Conservation (phyloP, 306 rosid genomes). For the Potentilla sterilis region DNA sequence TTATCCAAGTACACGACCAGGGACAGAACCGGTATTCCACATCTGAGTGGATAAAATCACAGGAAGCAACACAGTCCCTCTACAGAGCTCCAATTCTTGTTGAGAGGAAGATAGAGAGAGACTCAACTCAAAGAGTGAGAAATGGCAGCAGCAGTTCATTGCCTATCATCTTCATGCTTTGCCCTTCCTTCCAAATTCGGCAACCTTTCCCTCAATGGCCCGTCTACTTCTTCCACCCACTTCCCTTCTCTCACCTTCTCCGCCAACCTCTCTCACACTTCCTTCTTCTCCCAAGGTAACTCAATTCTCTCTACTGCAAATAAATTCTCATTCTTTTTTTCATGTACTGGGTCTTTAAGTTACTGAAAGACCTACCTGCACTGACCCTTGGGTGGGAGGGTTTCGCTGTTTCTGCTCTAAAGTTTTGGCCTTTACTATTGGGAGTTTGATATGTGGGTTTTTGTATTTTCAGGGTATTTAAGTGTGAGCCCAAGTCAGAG, state of each 20-base stretch:
- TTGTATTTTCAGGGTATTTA: constrained; percentile 46
- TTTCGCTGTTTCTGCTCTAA: not conserved
- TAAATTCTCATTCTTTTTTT: not conserved
- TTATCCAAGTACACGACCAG: not conserved
- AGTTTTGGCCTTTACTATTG: not conserved
- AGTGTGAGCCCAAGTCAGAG: constrained; percentile 38
- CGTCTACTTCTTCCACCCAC: constrained; percentile 29
- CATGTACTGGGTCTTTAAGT: not conserved
- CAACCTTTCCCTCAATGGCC: constrained; percentile 48
- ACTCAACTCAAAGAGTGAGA: constrained; percentile 21
- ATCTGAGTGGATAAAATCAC: constrained; percentile 20
- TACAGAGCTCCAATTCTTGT: not conserved
- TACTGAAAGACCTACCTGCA: not conserved
- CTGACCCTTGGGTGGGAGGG: not conserved
- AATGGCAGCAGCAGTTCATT: constrained; percentile 52
- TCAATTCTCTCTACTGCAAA: not conserved
- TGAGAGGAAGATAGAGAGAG: not conserved
- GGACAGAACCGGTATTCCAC: not conserved
- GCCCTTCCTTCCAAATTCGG: constrained; percentile 61
- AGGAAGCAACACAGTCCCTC: not conserved
- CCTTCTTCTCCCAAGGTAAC: constrained; percentile 51
- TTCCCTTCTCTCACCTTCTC: constrained; percentile 62
- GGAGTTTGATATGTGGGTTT: constrained; percentile 1
- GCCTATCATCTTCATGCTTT: constrained; percentile 51
- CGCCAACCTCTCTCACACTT: constrained; percentile 38